Percentiles rank a stretch among this genome's conserved stretches.
Conservation (phyloP, 768 basidiomycete species). For the Tulasnella sp. region DNA sequence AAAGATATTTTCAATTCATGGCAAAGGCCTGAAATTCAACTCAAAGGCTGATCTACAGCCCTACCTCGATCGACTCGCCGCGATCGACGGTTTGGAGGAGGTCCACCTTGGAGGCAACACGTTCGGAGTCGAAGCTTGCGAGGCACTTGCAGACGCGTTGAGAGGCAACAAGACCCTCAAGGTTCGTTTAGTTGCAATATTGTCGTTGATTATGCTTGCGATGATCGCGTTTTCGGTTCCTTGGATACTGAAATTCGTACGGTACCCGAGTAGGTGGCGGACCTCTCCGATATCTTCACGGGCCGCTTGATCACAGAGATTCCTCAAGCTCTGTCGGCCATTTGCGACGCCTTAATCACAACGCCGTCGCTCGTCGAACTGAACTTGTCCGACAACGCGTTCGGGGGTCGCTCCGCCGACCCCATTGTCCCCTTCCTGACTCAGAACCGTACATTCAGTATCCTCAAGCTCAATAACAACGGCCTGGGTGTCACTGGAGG, state of each 20-base stretch:
- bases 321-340: slow-evolving; percentile 71
- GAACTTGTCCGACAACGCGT: slow-evolving; percentile 91
- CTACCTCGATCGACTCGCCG: slow-evolving; percentile 37
- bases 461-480: slow-evolving; percentile 91
- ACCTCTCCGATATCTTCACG: slow-evolving; percentile 97
- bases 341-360: slow-evolving; percentile 76
- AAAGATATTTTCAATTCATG: slow-evolving; percentile 41
- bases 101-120: slow-evolving; percentile 92
- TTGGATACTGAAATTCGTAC: not conserved
- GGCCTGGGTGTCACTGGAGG: slow-evolving; percentile 90
- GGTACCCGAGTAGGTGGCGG: slow-evolving; percentile 52
- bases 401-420: slow-evolving; percentile 88
- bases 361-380: slow-evolving; percentile 75
- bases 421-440: slow-evolving; percentile 85
- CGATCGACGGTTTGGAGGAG: slow-evolving; percentile 60
- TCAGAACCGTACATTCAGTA: slow-evolving; percentile 65
- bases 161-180: slow-evolving; percentile 52
- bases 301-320: slow-evolving; percentile 93
- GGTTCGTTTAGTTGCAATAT: too few species aligned
- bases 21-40: slow-evolving; percentile 70
- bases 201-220: not conserved
- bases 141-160: slow-evolving; percentile 70
- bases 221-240: not conserved
- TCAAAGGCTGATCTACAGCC: slow-evolving; percentile 63
- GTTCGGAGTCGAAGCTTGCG: slow-evolving; percentile 79